Evolutionary conservation across 805 yeast species (phyloP).

Genomic region (Blastobotrys parvus): DNA sequence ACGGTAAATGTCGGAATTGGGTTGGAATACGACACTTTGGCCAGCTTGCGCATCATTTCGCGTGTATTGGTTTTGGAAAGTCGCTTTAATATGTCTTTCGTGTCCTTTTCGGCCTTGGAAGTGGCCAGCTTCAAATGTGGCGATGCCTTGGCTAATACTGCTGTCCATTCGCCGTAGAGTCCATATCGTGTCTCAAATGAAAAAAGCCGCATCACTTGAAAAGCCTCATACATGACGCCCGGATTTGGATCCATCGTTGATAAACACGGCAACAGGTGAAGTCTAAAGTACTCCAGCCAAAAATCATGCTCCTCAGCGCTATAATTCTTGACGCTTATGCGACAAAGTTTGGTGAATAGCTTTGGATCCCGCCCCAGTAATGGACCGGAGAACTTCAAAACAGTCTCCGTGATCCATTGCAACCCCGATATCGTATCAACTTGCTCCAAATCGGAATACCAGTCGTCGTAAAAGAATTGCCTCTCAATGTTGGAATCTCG

Average conservation of each 20-base stretch:
- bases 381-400: constrained; percentile 48
- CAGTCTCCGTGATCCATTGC: constrained; percentile 38
- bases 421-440: constrained; percentile 37
- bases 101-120: constrained; percentile 64
- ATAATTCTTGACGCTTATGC: constrained; percentile 43
- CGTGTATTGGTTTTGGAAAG: constrained; percentile 71
- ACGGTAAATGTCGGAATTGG: constrained; percentile 72
- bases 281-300: constrained; percentile 60
- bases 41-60: constrained; percentile 62
- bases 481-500: neutral
- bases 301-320: constrained; percentile 16
- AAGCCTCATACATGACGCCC: constrained; percentile 53
- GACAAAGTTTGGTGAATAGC: constrained; percentile 50
- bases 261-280: constrained; percentile 57
- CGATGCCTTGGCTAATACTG: constrained; percentile 47
- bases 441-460: constrained; percentile 38
- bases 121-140: constrained; percentile 50
- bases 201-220: constrained; percentile 42
- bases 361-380: constrained; percentile 40
- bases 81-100: constrained; percentile 70
- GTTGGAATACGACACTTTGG: constrained; percentile 63
- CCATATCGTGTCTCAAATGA: constrained; percentile 60
- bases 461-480: constrained; percentile 39
- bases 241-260: constrained; percentile 48
- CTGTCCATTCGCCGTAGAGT: constrained; percentile 70